Percentiles rank a stretch among this genome's conserved stretches.
Conservation (phyloP, 2,329 filamentous ascomycete genomes). For the Exophiala calicioides region DNA sequence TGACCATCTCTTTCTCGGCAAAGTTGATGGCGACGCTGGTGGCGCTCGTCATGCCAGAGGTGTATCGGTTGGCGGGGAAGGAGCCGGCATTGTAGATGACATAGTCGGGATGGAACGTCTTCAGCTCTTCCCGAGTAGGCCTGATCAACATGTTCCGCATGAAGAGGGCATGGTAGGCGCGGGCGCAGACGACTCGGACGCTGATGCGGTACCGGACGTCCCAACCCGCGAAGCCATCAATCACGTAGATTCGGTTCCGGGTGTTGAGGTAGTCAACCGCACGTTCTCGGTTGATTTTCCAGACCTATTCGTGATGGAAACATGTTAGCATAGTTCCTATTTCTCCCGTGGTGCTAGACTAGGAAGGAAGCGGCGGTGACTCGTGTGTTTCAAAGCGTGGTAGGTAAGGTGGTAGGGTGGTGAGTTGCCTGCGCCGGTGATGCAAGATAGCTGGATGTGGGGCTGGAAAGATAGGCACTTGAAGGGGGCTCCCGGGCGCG, state of each 20-base stretch:
- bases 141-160: slow-evolving; percentile 99
- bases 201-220: slow-evolving; percentile 97
- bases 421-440: too few species aligned
- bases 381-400: not conserved
- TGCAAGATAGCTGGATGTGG: too few species aligned
- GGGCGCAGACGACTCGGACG: slow-evolving; percentile 96
- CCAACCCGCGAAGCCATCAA: slow-evolving; percentile 97
- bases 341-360: slow-evolving; percentile 3
- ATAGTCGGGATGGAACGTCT: slow-evolving; percentile 98
- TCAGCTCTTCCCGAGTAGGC: slow-evolving; percentile 83
- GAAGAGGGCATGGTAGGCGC: slow-evolving; percentile 98
- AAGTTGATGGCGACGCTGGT: slow-evolving; percentile 99
- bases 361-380: not conserved
- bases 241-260: slow-evolving; percentile 95
- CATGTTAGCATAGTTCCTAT: slow-evolving; percentile 17
- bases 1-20: slow-evolving; percentile 99
- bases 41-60: slow-evolving; percentile 96
- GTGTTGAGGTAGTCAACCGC: slow-evolving; percentile 99
- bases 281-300: slow-evolving; percentile 99
- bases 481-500: slow-evolving; percentile 8
- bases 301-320: slow-evolving; percentile 65
- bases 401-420: slow-evolving; percentile 1
- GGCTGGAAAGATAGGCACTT: too few species aligned
- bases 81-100: slow-evolving; percentile 99
- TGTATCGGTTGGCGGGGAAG: slow-evolving; percentile 98